Conservation (phyloP, 352 stramenopile species). For the Globisporangium splendens region DNA sequence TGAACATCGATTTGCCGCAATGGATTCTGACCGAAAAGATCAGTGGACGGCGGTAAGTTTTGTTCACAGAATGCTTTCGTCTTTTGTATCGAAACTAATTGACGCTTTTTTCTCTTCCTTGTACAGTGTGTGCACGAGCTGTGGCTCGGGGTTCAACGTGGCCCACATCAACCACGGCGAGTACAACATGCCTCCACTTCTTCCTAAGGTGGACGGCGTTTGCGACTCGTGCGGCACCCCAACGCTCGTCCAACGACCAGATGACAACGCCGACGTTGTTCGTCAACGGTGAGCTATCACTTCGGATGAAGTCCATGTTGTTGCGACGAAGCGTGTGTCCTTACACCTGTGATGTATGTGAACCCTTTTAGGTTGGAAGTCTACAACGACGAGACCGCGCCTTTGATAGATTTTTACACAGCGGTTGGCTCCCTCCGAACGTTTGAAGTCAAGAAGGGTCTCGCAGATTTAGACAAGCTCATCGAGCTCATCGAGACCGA, state of each 20-base stretch:
- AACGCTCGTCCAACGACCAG: constrained; percentile 74
- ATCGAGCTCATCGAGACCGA: constrained; percentile 64
- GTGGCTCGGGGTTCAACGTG: constrained; percentile 86
- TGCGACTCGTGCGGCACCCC: constrained; percentile 76
- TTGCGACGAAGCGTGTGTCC: not conserved
- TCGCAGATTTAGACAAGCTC: constrained; percentile 78
- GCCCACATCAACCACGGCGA: constrained; percentile 82
- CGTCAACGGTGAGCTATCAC: constrained; percentile 39
- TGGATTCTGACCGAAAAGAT: constrained; percentile 90
- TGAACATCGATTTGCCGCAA: constrained; percentile 87
- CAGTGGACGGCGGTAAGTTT: constrained; percentile 68
- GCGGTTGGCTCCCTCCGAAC: constrained; percentile 70
- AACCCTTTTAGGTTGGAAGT: constrained; percentile 55
- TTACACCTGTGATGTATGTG: constrained; percentile 2
- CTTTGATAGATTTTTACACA: constrained; percentile 86
- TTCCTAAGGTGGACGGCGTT: constrained; percentile 80
- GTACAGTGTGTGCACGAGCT: constrained; percentile 73
- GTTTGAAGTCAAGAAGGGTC: constrained; percentile 85
- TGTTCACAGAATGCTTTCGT: not conserved
- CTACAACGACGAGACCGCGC: constrained; percentile 87
- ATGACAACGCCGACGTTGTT: constrained; percentile 82
- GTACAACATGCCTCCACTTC: constrained; percentile 88
- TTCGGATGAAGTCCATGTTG: not conserved
- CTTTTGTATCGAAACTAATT: not conserved
- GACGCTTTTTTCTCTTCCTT: not conserved